A percentile compares a stretch with the other conserved stretches of the same genome.
These are phyloP conservation scores for Ceratobasidium sp. DNA, from an alignment of 1,284 basidiomycete genomes.

Conservation along the genomic window DNA sequence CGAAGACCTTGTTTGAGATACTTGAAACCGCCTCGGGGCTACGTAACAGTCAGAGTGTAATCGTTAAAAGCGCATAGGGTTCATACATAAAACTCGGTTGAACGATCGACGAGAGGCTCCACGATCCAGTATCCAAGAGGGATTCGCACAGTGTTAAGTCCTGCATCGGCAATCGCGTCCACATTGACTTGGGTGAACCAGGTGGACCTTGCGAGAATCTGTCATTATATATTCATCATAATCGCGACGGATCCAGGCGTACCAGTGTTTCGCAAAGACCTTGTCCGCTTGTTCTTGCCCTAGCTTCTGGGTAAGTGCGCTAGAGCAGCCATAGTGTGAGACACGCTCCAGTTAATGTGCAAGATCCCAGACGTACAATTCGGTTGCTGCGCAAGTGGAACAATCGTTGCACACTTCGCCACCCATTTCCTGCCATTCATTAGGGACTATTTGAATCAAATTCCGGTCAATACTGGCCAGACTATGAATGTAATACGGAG, in stretches of 20 bases:
- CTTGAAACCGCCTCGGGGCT: conserved; percentile 36
- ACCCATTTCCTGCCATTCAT: conserved; percentile 76
- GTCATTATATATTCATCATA: conserved; percentile 22
- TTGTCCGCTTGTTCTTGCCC: conserved; percentile 68
- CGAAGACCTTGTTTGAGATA: conserved; percentile 19
- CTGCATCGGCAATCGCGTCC: conserved; percentile 62
- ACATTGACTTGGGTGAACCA: conserved; percentile 80
- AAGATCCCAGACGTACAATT: conserved; percentile 63
- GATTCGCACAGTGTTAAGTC: conserved; percentile 80
- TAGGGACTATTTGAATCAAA: conserved; percentile 55
- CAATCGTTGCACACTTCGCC: conserved; percentile 68
- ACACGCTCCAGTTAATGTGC: background rate
- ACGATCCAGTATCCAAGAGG: conserved; percentile 86
- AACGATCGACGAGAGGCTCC: conserved; percentile 73
- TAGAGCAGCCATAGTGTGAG: conserved; percentile 18
- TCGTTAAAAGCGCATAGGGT: background rate
- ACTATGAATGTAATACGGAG: background rate
- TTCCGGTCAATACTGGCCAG: background rate
- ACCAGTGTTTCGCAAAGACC: conserved; percentile 75
- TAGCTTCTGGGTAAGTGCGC: conserved; percentile 62
- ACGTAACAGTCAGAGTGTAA: background rate
- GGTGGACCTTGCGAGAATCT: conserved; percentile 62
- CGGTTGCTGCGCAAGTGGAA: conserved; percentile 67
- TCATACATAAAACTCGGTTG: conserved; percentile 71
- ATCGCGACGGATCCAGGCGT: conserved; percentile 44